These are phyloP conservation scores for Psilocybe azurescens DNA, from an alignment of 768 basidiomycete species.

Conservation along the genomic window DNA sequence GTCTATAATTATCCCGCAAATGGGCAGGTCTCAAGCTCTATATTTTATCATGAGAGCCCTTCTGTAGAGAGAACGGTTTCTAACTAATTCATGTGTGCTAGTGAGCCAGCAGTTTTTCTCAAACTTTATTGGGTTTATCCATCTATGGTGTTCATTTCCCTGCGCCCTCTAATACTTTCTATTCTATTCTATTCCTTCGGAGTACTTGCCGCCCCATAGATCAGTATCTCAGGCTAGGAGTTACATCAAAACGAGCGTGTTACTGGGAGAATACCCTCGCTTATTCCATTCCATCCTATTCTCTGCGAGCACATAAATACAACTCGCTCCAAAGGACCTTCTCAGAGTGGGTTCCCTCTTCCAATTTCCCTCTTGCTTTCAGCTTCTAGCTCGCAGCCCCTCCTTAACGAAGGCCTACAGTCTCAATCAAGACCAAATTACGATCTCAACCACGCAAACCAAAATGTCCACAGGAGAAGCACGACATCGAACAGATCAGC, in stretches of 20 bases:
- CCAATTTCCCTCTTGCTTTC: background rate
- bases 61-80: background rate
- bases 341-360: constrained; percentile 1
- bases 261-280: background rate
- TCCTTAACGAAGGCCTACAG: background rate
- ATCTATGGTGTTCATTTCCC: background rate
- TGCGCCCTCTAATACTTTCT: background rate
- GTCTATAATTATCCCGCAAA: background rate
- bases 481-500: constrained; percentile 15
- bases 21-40: background rate
- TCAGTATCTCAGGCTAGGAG: background rate
- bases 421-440: background rate
- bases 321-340: background rate
- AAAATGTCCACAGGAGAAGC: constrained; percentile 15
- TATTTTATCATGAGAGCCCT: background rate
- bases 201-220: background rate
- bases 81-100: background rate
- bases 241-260: background rate
- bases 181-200: background rate
- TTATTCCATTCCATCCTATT: background rate
- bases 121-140: background rate
- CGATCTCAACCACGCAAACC: background rate
- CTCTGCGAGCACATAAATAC: background rate
- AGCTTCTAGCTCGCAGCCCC: background rate
- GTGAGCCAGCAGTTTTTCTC: background rate